Evolutionary conservation across 2,329 filamentous ascomycete genomes (phyloP), one percentile per base, ranked within the genome.

Genomic region (Blastomyces silverae): DNA sequence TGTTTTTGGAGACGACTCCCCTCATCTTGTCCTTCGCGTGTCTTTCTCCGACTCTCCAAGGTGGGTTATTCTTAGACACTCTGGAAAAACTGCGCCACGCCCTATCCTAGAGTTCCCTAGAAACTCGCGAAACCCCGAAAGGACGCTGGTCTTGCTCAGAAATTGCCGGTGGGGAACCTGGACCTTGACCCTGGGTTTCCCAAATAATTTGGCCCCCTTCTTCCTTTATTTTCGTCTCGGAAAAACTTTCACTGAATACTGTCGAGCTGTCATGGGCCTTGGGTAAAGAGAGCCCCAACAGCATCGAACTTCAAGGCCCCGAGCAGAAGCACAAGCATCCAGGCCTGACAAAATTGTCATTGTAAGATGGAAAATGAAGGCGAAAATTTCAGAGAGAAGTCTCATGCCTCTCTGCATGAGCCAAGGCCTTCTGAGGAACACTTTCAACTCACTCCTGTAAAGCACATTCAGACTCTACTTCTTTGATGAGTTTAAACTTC

Each of bases 101-200:
- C 28, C 28, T 28, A 2, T 28, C 28, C 2, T 28, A 28, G 28
- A 3, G 28, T 28, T 28, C 28, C 4, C 28, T 28, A 28, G 28
- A 28, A 28, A 28, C 28, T 28, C 28, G 28, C 2, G 28, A 28
- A 28, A 28, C 28, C 28, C n/a, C n/a, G n/a, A n/a, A n/a, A n/a
- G 17, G 28, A 22, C 56, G n/a, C 11, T 13, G 56, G 31, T 42
- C 20, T 42, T n/a, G 31, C 37, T 37, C 17, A 46, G 13, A 17
- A 15, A n/a, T 42, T 10, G 20, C 13, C 58, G 34, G 58, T 48
- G 58, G 58, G 56, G 56, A 59, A 39, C 37, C 37, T 58, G n/a
- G 55, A 25, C 28, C 1, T n/a, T 59, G 22, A 44, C n/a, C 20
- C 20, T 28, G 55, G 55, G 17, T 11, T 15, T 34, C 8, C 31